Evolutionary conservation across 2,329 filamentous ascomycete species (phyloP).

Genomic region (Coniochaeta sp.): DNA sequence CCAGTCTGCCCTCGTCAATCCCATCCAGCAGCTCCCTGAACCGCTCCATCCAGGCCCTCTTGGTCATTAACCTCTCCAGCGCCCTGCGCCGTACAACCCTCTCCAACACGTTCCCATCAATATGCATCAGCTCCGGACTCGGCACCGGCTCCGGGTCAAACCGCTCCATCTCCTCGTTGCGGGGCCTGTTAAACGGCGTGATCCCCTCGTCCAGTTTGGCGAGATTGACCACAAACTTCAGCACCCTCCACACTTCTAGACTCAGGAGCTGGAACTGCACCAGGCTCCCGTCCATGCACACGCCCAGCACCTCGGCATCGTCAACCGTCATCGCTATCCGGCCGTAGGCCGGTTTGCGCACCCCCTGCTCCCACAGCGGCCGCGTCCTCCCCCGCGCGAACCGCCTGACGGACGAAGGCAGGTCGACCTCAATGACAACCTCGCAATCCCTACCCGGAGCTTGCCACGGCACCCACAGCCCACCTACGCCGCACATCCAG

Average conservation of each 20-base stretch:
- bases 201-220: conserved; percentile 39
- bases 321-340: conserved; percentile 33
- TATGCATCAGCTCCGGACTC: conserved; percentile 46
- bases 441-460: conserved; percentile 32
- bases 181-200: conserved; percentile 35
- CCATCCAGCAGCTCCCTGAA: conserved; percentile 43
- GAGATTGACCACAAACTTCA: conserved; percentile 68
- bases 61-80: conserved; percentile 37
- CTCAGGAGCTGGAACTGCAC: conserved; percentile 63
- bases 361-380: conserved; percentile 39
- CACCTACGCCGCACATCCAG: conserved; percentile 36
- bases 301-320: conserved; percentile 51
- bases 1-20: conserved; percentile 38
- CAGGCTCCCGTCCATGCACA: conserved; percentile 62
- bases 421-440: conserved; percentile 46
- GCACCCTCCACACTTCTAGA: conserved; percentile 55
- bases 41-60: conserved; percentile 24
- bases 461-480: conserved; percentile 42
- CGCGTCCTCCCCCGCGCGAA: conserved; percentile 47
- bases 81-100: conserved; percentile 41
- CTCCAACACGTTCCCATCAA: conserved; percentile 60
- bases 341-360: conserved; percentile 31
- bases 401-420: conserved; percentile 49
- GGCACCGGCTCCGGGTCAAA: conserved; percentile 29
- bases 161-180: conserved; percentile 20